Evolutionary conservation across 2,329 filamentous ascomycete genomes (phyloP).

Genomic region (Trichoderma atrobrunneum): DNA sequence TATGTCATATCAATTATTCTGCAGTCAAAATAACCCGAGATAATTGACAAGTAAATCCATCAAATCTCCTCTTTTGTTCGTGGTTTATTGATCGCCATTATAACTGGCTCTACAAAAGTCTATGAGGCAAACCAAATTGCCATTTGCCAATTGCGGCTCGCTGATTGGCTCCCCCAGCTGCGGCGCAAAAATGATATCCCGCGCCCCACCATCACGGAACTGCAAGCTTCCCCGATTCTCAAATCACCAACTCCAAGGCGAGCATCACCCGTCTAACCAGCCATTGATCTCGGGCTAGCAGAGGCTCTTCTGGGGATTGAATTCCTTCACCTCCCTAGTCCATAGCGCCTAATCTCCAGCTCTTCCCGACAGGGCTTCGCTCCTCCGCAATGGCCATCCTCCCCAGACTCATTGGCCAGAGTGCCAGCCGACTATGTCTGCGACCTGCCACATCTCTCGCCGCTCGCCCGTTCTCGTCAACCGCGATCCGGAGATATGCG

Average conservation of each 20-base stretch:
- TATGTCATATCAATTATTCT: not conserved
- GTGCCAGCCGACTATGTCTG: constrained; percentile 65
- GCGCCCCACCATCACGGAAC: constrained; percentile 28
- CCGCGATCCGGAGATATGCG: constrained; percentile 61
- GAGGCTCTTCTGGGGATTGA: constrained; percentile 35
- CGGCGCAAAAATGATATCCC: constrained; percentile 35
- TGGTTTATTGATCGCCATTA: not conserved
- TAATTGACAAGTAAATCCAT: not conserved
- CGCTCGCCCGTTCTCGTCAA: constrained; percentile 64
- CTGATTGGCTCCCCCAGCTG: constrained; percentile 29
- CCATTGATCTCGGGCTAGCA: constrained; percentile 36
- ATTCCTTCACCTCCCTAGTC: constrained; percentile 27
- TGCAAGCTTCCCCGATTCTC: constrained; percentile 33
- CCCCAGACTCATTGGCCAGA: constrained; percentile 68
- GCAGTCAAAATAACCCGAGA: not conserved
- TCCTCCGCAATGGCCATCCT: constrained; percentile 62
- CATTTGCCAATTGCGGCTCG: constrained; percentile 25
- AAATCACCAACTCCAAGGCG: constrained; percentile 32
- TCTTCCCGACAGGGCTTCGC: constrained; percentile 30
- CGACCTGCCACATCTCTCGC: constrained; percentile 39
- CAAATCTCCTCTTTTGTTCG: too few relatives aligned
- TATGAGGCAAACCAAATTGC: not conserved
- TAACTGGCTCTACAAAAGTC: not conserved
- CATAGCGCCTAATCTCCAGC: not conserved
- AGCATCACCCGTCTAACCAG: constrained; percentile 27